Evolutionary conservation across 1,284 basidiomycete species (phyloP).

Genomic region (Irpex sp.): DNA sequence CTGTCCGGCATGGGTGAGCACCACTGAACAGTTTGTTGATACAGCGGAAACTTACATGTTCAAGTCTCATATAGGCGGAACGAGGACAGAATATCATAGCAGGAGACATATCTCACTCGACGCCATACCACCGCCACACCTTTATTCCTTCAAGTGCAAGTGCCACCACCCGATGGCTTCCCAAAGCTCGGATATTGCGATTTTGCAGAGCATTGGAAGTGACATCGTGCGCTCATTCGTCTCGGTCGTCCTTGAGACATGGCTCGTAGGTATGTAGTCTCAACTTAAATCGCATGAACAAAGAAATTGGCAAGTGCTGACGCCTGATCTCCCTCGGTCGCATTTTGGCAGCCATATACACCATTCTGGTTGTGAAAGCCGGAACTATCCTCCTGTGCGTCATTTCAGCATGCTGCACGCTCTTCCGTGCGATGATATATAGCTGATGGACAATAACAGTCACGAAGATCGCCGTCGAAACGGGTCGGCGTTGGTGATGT

Average conservation of each 20-base stretch:
- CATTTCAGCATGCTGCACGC: too few relatives aligned
- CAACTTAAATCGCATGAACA: background rate
- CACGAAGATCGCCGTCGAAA: background rate
- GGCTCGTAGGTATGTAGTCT: slow-evolving; percentile 2
- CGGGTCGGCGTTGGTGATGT: slow-evolving; percentile 5
- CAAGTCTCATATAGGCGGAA: too few relatives aligned
- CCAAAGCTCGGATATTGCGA: background rate
- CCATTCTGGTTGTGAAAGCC: background rate
- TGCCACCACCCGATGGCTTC: too few relatives aligned
- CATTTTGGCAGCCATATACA: background rate
- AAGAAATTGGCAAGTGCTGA: background rate
- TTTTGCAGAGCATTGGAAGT: slow-evolving; percentile 7
- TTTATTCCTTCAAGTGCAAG: too few relatives aligned
- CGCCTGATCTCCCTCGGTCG: background rate
- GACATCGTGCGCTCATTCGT: slow-evolving; percentile 9
- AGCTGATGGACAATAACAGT: background rate
- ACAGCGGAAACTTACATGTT: too few relatives aligned
- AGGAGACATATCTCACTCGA: too few relatives aligned
- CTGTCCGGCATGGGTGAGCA: too few relatives aligned
- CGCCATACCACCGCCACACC: too few relatives aligned
- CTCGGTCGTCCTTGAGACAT: slow-evolving; percentile 10
- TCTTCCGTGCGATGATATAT: background rate
- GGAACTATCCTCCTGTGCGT: background rate
- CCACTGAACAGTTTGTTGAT: too few relatives aligned
- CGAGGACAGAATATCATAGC: too few relatives aligned